Base-by-base conservation (phyloP, 495 filamentous ascomycete genomes). In the Lichenothelia convexa region DNA sequence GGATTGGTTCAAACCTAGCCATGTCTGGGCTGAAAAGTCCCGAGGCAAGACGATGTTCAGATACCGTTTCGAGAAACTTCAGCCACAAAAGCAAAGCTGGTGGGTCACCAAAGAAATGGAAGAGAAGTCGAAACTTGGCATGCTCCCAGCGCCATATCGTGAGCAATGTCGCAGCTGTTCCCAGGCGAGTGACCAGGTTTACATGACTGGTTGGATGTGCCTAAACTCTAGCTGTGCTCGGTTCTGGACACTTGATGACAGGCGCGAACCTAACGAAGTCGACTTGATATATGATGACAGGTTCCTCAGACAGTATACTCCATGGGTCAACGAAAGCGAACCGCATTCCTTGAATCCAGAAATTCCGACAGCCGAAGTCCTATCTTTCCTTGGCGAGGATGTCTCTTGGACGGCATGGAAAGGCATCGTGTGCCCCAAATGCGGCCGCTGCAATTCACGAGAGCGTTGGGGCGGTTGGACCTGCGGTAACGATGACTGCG, bases 401-500 rank as follows among this genome's bases (percentile, higher is more conserved):
- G 47, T 50, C 3, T 51, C 51, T 17, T 51, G 57, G 2, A 50
- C 57, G 16, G 51, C 56, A 11, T 71, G 65, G 65, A 63, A 61
- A 38, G 84, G 81, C 0, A 72, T 89, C 35, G 74, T 80, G 1
- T 93, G 84, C 42, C 74, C 71, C 0, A 38, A 52, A n/a, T 92
- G 84, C 45, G 53, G 58, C 0, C 64, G 71, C 21, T 82, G 80
- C 47, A 71, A 63, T 23, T 60, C 69, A 2, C 63, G 81, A 6
- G 51, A 61, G 11, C 48, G 62, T 26, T 92, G 78, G 79, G 45
- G 53, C 15, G 60, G 61, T 0, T 85, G 77, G 79, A 51, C 54
- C 11, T 92, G 82, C 39, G 51, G 60, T 18, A 63, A 61, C 29
- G 32, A 41, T 0, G 42, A 24, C 1, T 86, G 79, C 45, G 40